Conservation (phyloP, 352 stramenopile species). For the Phytophthora palmivora region DNA sequence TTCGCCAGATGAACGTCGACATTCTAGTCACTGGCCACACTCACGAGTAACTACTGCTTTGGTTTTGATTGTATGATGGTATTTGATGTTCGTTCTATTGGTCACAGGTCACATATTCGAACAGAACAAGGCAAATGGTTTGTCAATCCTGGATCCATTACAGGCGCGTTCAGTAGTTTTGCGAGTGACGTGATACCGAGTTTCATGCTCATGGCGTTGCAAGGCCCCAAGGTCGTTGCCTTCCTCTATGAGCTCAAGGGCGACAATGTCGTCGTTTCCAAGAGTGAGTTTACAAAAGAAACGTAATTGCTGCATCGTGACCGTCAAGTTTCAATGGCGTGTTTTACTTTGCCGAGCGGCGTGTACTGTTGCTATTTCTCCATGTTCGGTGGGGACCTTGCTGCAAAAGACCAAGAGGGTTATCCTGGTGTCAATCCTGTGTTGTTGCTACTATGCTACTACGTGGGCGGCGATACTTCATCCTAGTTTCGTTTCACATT, state of each 20-base stretch:
- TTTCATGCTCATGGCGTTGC: constrained; percentile 98
- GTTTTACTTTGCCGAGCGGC: constrained; percentile 9
- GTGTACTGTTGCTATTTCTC: constrained; percentile 35
- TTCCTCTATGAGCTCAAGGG: constrained; percentile 96
- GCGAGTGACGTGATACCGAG: constrained; percentile 89
- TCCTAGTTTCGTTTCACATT: constrained; percentile 8
- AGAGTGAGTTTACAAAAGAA: constrained; percentile 89
- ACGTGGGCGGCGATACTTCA: constrained; percentile 17
- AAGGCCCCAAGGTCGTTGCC: constrained; percentile 95
- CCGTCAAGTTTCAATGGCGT: constrained; percentile 15
- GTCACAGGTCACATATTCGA: constrained; percentile 84
- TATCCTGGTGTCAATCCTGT: constrained; percentile 32
- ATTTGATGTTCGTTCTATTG: background rate
- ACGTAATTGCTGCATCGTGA: constrained; percentile 28
- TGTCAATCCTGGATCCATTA: constrained; percentile 98
- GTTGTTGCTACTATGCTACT: constrained; percentile 39
- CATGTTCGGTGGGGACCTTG: constrained; percentile 24
- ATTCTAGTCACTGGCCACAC: constrained; percentile 97
- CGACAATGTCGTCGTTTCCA: constrained; percentile 89
- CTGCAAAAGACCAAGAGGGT: constrained; percentile 29
- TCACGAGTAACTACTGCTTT: constrained; percentile 81
- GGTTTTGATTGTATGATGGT: background rate
- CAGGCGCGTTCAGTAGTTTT: constrained; percentile 92
- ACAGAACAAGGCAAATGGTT: constrained; percentile 96
- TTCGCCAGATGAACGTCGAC: constrained; percentile 94